These are phyloP conservation scores for Conringia planisiliqua DNA, from an alignment of 345 rosid genomes.

Conservation along the genomic window DNA sequence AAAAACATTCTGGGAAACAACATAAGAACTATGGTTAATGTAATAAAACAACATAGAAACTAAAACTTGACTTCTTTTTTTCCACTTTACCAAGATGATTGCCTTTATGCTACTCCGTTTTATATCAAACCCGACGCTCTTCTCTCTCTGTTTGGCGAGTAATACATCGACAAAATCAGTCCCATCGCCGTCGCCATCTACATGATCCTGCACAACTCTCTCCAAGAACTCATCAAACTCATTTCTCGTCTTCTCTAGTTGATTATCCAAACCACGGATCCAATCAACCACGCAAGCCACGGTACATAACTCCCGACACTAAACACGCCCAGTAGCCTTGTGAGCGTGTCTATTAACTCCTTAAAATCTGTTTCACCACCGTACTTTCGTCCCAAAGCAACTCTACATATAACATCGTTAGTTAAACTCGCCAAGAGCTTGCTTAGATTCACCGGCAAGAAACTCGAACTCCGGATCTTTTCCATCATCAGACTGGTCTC, in stretches of 20 bases:
- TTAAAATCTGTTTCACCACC: conserved; percentile 36
- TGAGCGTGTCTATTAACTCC: conserved; percentile 28
- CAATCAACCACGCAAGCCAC: conserved; percentile 41
- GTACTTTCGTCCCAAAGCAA: conserved; percentile 52
- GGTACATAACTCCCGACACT: conserved; percentile 46
- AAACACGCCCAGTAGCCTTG: conserved; percentile 27
- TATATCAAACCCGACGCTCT: conserved; percentile 26
- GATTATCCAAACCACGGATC: conserved; percentile 21
- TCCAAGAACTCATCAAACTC: conserved; percentile 31
- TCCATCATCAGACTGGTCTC: conserved; percentile 37
- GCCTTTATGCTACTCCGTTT: conserved; percentile 37
- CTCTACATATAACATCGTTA: conserved; percentile 46
- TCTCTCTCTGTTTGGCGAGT: conserved; percentile 26
- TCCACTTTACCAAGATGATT: conserved; percentile 33
- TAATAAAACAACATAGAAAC: background rate
- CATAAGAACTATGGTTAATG: background rate
- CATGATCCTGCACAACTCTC: conserved; percentile 25
- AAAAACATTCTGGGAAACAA: conserved; percentile 34
- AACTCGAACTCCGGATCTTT: conserved; percentile 18
- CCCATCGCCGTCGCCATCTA: background rate
- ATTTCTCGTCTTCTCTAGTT: conserved; percentile 6
- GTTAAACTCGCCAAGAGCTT: conserved; percentile 25
- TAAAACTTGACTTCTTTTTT: background rate
- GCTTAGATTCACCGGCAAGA: conserved; percentile 39
- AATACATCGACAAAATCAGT: conserved; percentile 24